Conservation (phyloP, 805 yeast genomes). For the Saccharomycopsis sp. region DNA sequence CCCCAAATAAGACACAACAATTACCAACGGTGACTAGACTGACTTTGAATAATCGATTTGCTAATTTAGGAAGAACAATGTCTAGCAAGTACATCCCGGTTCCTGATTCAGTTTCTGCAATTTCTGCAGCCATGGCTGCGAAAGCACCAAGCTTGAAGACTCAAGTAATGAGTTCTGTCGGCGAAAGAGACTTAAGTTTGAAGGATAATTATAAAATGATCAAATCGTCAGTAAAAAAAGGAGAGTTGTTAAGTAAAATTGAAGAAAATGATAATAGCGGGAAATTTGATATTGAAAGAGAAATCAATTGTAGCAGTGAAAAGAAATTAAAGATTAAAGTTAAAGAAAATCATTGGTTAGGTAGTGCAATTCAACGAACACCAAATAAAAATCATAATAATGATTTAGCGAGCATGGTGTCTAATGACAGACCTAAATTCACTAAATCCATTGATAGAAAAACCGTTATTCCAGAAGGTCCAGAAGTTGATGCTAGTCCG, state of each 20-base stretch:
- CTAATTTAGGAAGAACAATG: neutral
- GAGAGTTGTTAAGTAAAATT: neutral
- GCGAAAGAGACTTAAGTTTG: slow-evolving; percentile 18
- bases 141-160: slow-evolving; percentile 13
- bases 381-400: slow-evolving; percentile 17
- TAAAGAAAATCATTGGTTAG: slow-evolving; percentile 20
- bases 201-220: slow-evolving; percentile 14
- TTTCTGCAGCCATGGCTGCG: slow-evolving; percentile 21
- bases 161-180: slow-evolving; percentile 9
- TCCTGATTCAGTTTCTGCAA: slow-evolving; percentile 20
- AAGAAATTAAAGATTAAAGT: slow-evolving; percentile 15
- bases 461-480: neutral
- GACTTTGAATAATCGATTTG: no score
- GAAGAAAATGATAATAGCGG: neutral
- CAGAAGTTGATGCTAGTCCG: slow-evolving; percentile 2
- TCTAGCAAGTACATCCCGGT: slow-evolving; percentile 15
- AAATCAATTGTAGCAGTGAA: slow-evolving; percentile 14
- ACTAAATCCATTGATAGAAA: slow-evolving; percentile 8
- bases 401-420: slow-evolving; percentile 4
- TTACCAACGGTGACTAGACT: neutral
- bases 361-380: slow-evolving; percentile 20
- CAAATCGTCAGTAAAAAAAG: slow-evolving; percentile 7
- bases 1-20: slow-evolving; percentile 11
- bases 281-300: slow-evolving; percentile 14
- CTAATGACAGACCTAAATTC: slow-evolving; percentile 19